These are phyloP conservation scores for Chenopodium berlandieri DNA, from an alignment of 148 eudicot species.

Conservation along the genomic window DNA sequence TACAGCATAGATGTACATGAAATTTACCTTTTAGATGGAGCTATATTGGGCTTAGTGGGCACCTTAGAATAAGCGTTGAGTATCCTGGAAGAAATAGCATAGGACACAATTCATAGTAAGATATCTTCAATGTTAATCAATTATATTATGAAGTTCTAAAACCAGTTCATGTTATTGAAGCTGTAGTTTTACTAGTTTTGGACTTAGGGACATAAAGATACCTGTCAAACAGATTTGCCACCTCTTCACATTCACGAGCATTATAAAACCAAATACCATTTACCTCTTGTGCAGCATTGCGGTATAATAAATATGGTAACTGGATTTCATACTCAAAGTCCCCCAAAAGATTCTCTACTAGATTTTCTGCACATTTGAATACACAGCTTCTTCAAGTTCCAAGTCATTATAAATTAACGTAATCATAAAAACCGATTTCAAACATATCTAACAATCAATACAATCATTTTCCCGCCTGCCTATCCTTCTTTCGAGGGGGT, in stretches of 20 bases:
- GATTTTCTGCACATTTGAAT: constrained; percentile 56
- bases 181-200: background rate
- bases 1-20: background rate
- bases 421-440: background rate
- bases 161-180: background rate
- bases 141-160: background rate
- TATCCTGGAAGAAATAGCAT: constrained; percentile 37
- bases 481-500: too few relatives aligned
- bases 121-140: background rate
- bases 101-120: constrained; percentile 2
- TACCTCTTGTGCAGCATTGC: constrained; percentile 96
- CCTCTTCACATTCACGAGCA: constrained; percentile 93
- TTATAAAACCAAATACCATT: constrained; percentile 99
- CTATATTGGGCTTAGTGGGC: constrained; percentile 65
- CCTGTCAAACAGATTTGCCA: constrained; percentile 91
- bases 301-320: constrained; percentile 81
- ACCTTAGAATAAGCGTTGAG: constrained; percentile 77
- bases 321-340: constrained; percentile 96
- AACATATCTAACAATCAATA: background rate
- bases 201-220: constrained; percentile 15
- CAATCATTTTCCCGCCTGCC: too few relatives aligned
- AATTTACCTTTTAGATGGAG: constrained; percentile 59
- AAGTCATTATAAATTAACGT: background rate
- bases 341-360: constrained; percentile 90
- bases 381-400: constrained; percentile 1